Base-by-base conservation (phyloP, 768 basidiomycete genomes). In the Tylopilus balloui region DNA sequence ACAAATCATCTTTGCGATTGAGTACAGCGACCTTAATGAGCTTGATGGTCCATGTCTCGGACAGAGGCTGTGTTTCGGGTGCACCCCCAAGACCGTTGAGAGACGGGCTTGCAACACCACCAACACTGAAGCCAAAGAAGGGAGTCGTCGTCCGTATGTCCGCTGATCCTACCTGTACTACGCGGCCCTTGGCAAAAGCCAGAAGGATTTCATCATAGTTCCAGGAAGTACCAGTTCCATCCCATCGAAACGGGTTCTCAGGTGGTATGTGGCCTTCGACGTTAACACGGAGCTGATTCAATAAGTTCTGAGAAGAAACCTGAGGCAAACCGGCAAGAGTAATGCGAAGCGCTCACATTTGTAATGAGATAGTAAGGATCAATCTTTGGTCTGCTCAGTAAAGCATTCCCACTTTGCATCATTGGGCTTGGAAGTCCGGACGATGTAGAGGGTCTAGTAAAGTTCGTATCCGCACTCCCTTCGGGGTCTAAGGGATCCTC, bases 301-400 rank as follows among this genome's bases (percentile, higher is more conserved):
- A 75, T 43, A 84, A 67, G 62, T 84, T 76, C 87, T 89, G 57
- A 9, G 45, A 50, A 24, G 32, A 36, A 6, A 24, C 13, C 10
- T 61, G 24, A 61, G 55, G 39, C 11, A 54, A 34, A 34, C 28
- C 10, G 35, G 23, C n/a, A 15, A 37, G 37, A 28, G 13, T 15
- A 6, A 3, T 21, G 12, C 38, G 28, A n/a, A 35, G 38, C 4
- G 65, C 78, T 65, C 62, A 87, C 91, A 65, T 84, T 81, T 31
- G 80, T 79, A 58, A 98, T 96, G 49, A 95, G 78, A 67, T 86
- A 87, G 68, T 98, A 98, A 2, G 92, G 88, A 63, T 98, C 95
- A 29, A 95, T 77, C 70, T 87, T 91, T 47, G 74, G 73, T 61
- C 78, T 83, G 51, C 76, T 78, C 23, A 81, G 68, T 19, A 78